Conservation (phyloP, 805 yeast genomes). For the Candida vartiovaarae region DNA sequence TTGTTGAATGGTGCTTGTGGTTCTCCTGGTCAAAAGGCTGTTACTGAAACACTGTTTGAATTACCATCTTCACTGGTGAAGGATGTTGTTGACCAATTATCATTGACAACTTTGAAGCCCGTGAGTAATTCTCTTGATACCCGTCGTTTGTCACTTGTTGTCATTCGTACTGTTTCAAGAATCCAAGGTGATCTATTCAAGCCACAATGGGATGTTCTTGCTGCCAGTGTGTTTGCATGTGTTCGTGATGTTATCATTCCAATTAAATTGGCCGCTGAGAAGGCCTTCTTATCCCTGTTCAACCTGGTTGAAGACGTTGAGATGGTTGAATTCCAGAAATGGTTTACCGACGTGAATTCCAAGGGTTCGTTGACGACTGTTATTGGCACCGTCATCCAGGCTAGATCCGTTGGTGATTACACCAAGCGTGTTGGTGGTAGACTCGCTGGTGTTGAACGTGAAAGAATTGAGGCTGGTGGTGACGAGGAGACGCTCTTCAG, state of each 20-base stretch:
- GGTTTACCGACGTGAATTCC: conserved; percentile 46
- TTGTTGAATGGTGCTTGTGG: conserved; percentile 40
- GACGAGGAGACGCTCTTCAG: conserved; percentile 79
- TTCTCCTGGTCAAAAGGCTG: conserved; percentile 28
- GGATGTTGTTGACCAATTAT: conserved; percentile 43
- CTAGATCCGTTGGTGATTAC: conserved; percentile 81
- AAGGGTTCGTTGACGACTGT: conserved; percentile 32
- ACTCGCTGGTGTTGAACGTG: conserved; percentile 81
- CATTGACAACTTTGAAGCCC: conserved; percentile 45
- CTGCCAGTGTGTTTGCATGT: conserved; percentile 71
- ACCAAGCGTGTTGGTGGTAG: conserved; percentile 85
- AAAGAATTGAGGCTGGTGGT: conserved; percentile 84
- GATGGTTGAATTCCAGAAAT: conserved; percentile 45
- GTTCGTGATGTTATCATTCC: conserved; percentile 88
- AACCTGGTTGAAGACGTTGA: conserved; percentile 61
- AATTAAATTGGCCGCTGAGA: conserved; percentile 89
- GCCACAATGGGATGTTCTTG: conserved; percentile 50
- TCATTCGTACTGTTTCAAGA: conserved; percentile 67
- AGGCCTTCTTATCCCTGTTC: conserved; percentile 71
- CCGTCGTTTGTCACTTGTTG: conserved; percentile 71
- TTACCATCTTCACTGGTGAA: conserved; percentile 35
- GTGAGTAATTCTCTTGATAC: conserved; percentile 62
- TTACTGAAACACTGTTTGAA: conserved; percentile 26
- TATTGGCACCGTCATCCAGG: conserved; percentile 43
- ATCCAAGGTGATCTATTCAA: conserved; percentile 45